phyloP scores from a whole-genome alignment of 352 stramenopile genomes.

The Globisporangium nunn region DNA sequence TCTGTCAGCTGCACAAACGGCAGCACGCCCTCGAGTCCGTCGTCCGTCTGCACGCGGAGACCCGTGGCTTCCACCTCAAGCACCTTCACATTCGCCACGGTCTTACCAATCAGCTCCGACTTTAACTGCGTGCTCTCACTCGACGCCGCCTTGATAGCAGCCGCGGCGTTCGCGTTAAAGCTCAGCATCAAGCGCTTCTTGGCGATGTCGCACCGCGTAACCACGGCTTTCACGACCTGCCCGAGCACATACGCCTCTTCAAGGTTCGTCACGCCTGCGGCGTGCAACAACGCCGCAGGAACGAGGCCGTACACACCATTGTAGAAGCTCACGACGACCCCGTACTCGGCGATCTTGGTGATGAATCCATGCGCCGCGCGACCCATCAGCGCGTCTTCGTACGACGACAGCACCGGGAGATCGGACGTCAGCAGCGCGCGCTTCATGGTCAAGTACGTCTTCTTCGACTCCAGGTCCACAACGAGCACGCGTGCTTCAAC shows the following conservation, averaged over 20 bases:
- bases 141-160: background rate
- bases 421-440: conserved; percentile 72
- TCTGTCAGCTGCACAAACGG: conserved; percentile 83
- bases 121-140: conserved; percentile 11
- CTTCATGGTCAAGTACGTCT: conserved; percentile 90
- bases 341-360: conserved; percentile 90
- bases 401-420: conserved; percentile 69
- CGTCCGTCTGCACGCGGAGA: conserved; percentile 68
- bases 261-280: conserved; percentile 78
- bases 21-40: conserved; percentile 66
- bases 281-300: conserved; percentile 72
- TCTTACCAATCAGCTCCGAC: conserved; percentile 40
- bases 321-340: conserved; percentile 94
- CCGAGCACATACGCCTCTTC: conserved; percentile 80
- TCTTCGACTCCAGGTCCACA: conserved; percentile 87
- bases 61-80: conserved; percentile 54
- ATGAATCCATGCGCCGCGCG: conserved; percentile 87
- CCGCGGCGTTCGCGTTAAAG: conserved; percentile 51
- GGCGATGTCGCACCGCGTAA: conserved; percentile 62
- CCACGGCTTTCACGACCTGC: conserved; percentile 80
- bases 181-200: conserved; percentile 87
- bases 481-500: conserved; percentile 78
- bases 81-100: conserved; percentile 58
- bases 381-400: conserved; percentile 61
- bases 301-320: conserved; percentile 93